These are phyloP conservation scores for Hygrophorus pudorinus DNA, from an alignment of 768 basidiomycete species.

Conservation along the genomic window DNA sequence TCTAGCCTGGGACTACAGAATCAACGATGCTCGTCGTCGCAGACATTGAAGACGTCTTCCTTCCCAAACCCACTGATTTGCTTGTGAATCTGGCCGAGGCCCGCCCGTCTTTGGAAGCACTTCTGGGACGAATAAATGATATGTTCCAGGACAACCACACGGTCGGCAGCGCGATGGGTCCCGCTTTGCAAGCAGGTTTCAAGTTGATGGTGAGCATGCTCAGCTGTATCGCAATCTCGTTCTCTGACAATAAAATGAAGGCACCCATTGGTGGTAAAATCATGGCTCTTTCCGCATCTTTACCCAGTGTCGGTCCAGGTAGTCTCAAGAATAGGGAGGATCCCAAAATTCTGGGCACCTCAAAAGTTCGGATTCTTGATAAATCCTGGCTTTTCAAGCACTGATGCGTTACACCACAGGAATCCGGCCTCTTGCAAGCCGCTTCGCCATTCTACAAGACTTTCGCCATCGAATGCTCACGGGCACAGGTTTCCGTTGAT, in stretches of 20 bases:
- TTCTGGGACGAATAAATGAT: slow-evolving; percentile 78
- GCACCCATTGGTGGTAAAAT: slow-evolving; percentile 93
- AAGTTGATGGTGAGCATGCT: slow-evolving; percentile 71
- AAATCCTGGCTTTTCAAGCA: not conserved
- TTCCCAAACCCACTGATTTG: slow-evolving; percentile 94
- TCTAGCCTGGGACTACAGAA: slow-evolving; percentile 60
- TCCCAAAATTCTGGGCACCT: slow-evolving; percentile 88
- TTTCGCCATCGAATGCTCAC: slow-evolving; percentile 96
- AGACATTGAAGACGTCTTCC: slow-evolving; percentile 94
- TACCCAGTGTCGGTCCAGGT: slow-evolving; percentile 85
- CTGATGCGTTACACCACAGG: slow-evolving; percentile 31
- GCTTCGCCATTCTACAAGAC: slow-evolving; percentile 96
- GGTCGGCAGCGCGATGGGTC: slow-evolving; percentile 89
- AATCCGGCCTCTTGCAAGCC: slow-evolving; percentile 88
- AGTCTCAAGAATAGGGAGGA: slow-evolving; percentile 95
- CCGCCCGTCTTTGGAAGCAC: slow-evolving; percentile 64
- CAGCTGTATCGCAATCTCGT: not conserved
- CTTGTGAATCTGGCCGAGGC: slow-evolving; percentile 89
- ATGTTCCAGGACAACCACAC: slow-evolving; percentile 98
- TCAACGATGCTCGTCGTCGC: slow-evolving; percentile 95
- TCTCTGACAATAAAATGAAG: slow-evolving; percentile 25
- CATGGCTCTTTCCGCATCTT: slow-evolving; percentile 70
- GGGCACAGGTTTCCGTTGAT: slow-evolving; percentile 94
- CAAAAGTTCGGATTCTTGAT: slow-evolving; percentile 48
- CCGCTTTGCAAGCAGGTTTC: slow-evolving; percentile 91